Evolutionary conservation across 2,329 filamentous ascomycete species (phyloP).

Genomic region (Colletotrichum graminicola): DNA sequence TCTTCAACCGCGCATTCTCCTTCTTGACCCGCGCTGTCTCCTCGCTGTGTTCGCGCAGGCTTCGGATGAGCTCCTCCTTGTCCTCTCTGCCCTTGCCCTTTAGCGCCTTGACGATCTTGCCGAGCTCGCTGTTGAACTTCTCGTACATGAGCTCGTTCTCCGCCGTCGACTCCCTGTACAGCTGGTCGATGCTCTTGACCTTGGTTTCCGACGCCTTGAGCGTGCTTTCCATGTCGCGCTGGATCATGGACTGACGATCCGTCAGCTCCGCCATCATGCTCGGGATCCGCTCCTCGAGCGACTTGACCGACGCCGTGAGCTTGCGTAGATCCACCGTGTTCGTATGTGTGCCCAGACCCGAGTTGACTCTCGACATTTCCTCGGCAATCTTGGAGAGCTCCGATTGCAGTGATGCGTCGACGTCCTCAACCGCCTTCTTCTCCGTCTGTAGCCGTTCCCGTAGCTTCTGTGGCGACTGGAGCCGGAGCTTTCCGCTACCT

Average conservation of each 20-base stretch:
- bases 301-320: constrained; percentile 69
- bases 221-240: constrained; percentile 77
- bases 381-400: constrained; percentile 85
- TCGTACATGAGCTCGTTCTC: constrained; percentile 96
- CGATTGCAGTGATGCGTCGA: constrained; percentile 76
- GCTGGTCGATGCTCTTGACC: constrained; percentile 84
- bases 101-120: constrained; percentile 82
- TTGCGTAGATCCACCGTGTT: constrained; percentile 60
- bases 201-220: constrained; percentile 82
- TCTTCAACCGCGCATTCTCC: constrained; percentile 85
- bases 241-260: constrained; percentile 72
- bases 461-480: constrained; percentile 79
- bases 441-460: constrained; percentile 89
- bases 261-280: constrained; percentile 69
- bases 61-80: constrained; percentile 80
- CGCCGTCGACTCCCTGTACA: constrained; percentile 87
- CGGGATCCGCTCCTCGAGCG: constrained; percentile 77
- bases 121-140: constrained; percentile 90
- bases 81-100: constrained; percentile 80
- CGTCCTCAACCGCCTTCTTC: constrained; percentile 78
- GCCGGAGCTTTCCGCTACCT: constrained; percentile 68
- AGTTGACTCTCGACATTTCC: constrained; percentile 75
- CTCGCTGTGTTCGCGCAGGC: constrained; percentile 79
- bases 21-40: constrained; percentile 83
- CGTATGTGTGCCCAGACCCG: constrained; percentile 52